A percentile compares a stretch with the other conserved stretches of the same genome.
Evolutionary conservation across 2,329 filamentous ascomycete genomes (phyloP).

Genomic region (Xylariaceae sp.): DNA sequence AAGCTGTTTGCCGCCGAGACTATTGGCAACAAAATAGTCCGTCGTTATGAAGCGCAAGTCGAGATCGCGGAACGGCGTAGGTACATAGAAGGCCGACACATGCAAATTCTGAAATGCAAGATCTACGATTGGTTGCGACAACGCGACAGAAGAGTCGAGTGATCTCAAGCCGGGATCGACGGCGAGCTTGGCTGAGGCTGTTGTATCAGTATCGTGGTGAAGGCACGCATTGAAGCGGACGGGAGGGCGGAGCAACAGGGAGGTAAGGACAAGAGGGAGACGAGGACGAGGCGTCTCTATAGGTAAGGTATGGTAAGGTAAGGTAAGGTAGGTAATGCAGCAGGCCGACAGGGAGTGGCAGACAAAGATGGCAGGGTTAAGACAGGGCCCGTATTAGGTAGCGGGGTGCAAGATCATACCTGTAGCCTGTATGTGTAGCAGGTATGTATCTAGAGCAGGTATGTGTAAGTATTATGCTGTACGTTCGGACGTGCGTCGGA

Average conservation of each 20-base stretch:
- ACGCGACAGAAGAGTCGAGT: constrained; percentile 2
- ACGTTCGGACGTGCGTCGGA: constrained; percentile 8
- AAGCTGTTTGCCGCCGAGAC: constrained; percentile 28
- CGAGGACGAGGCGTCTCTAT: neutral
- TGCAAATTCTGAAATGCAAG: neutral
- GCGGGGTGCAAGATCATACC: constrained; percentile 9
- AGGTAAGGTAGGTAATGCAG: neutral
- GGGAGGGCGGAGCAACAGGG: neutral
- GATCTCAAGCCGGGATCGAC: constrained; percentile 3
- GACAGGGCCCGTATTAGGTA: neutral
- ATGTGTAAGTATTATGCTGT: neutral
- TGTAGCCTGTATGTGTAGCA: neutral
- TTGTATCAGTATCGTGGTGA: constrained; percentile 7
- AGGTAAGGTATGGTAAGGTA: too few species aligned
- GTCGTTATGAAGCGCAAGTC: constrained; percentile 4
- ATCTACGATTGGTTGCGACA: constrained; percentile 8
- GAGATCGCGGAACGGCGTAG: neutral
- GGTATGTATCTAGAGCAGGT: neutral
- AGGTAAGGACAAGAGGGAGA: constrained; percentile 1
- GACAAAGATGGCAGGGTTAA: constrained; percentile 8
- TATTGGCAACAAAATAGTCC: constrained; percentile 6
- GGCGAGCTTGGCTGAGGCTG: constrained; percentile 1
- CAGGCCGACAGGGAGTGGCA: neutral
- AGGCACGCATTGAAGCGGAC: constrained; percentile 1
- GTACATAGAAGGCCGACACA: constrained; percentile 12